Conservation (phyloP, 2,329 filamentous ascomycete species). For the Ophiocordyceps camponoti-floridani region DNA sequence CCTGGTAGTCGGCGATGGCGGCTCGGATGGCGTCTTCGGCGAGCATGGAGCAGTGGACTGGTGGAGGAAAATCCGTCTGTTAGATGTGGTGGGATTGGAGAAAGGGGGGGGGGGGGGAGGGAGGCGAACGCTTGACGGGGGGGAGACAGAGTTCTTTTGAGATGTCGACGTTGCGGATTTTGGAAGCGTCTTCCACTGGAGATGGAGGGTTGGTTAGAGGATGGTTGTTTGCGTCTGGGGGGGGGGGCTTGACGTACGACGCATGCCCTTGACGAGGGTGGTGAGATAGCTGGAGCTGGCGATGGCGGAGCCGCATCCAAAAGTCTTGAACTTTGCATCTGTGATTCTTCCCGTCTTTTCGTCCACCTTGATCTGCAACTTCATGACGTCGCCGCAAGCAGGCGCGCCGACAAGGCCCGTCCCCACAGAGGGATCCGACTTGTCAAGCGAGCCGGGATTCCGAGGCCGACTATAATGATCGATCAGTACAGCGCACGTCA, state of each 20-base stretch:
- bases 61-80: too few species aligned
- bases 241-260: conserved; percentile 6
- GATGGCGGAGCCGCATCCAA: conserved; percentile 87
- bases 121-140: conserved; percentile 61
- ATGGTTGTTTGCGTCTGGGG: not conserved
- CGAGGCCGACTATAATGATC: conserved; percentile 34
- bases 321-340: conserved; percentile 97
- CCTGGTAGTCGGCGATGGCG: conserved; percentile 79
- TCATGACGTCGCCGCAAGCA: conserved; percentile 84
- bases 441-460: conserved; percentile 41
- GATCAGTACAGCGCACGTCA: conserved; percentile 11
- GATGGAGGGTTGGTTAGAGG: not conserved
- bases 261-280: conserved; percentile 90
- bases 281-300: conserved; percentile 80
- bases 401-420: conserved; percentile 83
- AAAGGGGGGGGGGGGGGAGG: not conserved
- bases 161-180: conserved; percentile 94
- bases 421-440: conserved; percentile 67
- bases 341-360: conserved; percentile 73
- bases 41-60: conserved; percentile 83
- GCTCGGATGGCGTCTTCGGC: conserved; percentile 86
- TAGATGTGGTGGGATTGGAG: too few species aligned
- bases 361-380: conserved; percentile 65
- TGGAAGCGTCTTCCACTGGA: conserved; percentile 65
- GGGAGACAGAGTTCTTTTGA: conserved; percentile 87